These are phyloP conservation scores for Phalaenopsis hybrid DNA, from an alignment of 116 monocot genomes.

Conservation along the genomic window DNA sequence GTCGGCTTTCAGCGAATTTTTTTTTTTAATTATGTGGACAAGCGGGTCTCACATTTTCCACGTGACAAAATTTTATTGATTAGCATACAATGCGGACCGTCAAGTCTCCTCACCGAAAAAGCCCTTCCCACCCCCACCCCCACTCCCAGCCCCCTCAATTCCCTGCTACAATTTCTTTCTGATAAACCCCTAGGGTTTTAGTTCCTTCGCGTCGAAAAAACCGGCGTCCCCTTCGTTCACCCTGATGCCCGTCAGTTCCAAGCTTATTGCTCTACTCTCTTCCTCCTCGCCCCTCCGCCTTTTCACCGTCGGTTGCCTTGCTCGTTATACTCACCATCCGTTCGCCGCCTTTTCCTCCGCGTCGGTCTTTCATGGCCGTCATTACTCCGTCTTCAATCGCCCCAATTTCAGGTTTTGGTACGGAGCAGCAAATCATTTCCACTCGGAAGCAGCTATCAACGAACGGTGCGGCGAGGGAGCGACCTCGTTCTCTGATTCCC, in stretches of 20 bases:
- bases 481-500: background rate
- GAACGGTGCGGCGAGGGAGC: conserved; percentile 3
- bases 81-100: no score
- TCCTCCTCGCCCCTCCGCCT: conserved; percentile 17
- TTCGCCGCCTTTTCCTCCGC: conserved; percentile 5
- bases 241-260: conserved; percentile 14
- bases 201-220: background rate
- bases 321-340: background rate
- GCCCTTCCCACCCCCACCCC: no score
- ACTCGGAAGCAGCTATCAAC: conserved; percentile 7
- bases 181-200: no score
- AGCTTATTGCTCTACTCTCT: conserved; percentile 17
- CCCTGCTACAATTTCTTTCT: no score
- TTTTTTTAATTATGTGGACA: no score
- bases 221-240: background rate
- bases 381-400: background rate
- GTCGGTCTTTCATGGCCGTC: background rate
- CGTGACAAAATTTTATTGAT: no score
- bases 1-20: no score
- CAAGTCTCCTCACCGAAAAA: no score
- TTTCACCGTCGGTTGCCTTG: background rate
- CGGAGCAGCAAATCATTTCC: conserved; percentile 4
- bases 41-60: no score
- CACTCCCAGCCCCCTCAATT: no score
- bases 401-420: background rate